Base-by-base conservation (phyloP, 352 stramenopile species). In the Elongisporangium undulatum region DNA sequence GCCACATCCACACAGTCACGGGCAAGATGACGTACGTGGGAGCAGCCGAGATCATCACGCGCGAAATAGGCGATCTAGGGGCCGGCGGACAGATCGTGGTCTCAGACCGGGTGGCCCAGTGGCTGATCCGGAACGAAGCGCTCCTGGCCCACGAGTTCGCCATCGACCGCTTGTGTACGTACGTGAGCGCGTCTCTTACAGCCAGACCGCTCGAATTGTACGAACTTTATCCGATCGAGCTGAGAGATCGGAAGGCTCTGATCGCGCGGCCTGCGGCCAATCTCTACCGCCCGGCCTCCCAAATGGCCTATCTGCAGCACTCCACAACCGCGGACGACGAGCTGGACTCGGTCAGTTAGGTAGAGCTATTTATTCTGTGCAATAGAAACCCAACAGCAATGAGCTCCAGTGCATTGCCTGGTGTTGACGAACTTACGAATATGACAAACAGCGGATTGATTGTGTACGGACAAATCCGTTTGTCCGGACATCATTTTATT, bases 11-110 rank as follows among this genome's bases (percentile, higher is more conserved):
- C 55, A 67, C 72, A 1, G 75, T 87, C 29, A 87, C 77, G 10
- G 70, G 73, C 26, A 83, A 83, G 49, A 82, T 81, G 72, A 84
- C 77, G 29, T 87, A 87, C 53, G 79, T 71, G 0, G 77, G 77
- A 1, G 67, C 74, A 20, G 72, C 74, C 0, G 72, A 86, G 55
- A 63, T 87, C 10, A 82, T 83, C 29, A 75, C 72, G 0, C 72
- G 76, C 34, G 74, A 85, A 53, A 71, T 87, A 21, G 75, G 75
- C 19, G 77, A 85, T 55, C 62, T 87, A 41, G 77, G 77, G 3
- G 71, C 71, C 48, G 77, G 77, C 19, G 77, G 77, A 0, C 77
- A 87, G 58, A 85, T 87, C 55, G 53, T 87, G 0, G 61, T 85
- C 7, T 85, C 77, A 2, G 72, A 75, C 34, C 71, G 73, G 1